Conservation (phyloP, 805 yeast species). For the Metschnikowia lachancei region DNA sequence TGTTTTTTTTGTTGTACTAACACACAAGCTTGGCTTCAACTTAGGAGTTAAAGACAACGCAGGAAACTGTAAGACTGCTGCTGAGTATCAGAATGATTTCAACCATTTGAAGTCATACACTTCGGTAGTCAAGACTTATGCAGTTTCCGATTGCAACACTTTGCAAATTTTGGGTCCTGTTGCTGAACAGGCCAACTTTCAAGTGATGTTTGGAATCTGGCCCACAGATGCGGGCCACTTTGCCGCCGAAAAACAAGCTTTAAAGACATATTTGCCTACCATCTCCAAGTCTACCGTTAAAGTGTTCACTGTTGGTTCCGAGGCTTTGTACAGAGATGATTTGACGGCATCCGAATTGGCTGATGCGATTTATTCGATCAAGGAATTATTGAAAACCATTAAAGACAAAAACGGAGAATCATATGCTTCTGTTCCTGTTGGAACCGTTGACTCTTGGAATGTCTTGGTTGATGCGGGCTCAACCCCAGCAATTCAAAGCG, state of each 20-base stretch:
- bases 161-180: constrained; percentile 83
- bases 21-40: constrained; percentile 45
- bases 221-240: constrained; percentile 84
- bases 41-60: constrained; percentile 76
- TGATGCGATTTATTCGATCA: constrained; percentile 58
- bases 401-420: constrained; percentile 79
- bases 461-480: constrained; percentile 77
- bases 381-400: constrained; percentile 55
- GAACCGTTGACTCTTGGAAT: constrained; percentile 97
- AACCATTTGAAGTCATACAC: constrained; percentile 57
- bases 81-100: constrained; percentile 71
- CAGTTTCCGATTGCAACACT: constrained; percentile 93
- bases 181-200: constrained; percentile 73
- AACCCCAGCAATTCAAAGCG: constrained; percentile 67
- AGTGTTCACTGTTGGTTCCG: constrained; percentile 89
- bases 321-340: constrained; percentile 90
- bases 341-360: constrained; percentile 75
- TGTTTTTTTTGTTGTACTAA: constrained; percentile 12
- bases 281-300: constrained; percentile 67
- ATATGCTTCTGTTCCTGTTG: constrained; percentile 71
- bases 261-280: constrained; percentile 65
- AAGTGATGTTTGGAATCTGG: constrained; percentile 85
- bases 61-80: constrained; percentile 72
- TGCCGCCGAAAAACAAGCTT: constrained; percentile 69
- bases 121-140: constrained; percentile 74